Conservation (phyloP, 169 alveolate genomes). For the Plasmodium adleri region DNA sequence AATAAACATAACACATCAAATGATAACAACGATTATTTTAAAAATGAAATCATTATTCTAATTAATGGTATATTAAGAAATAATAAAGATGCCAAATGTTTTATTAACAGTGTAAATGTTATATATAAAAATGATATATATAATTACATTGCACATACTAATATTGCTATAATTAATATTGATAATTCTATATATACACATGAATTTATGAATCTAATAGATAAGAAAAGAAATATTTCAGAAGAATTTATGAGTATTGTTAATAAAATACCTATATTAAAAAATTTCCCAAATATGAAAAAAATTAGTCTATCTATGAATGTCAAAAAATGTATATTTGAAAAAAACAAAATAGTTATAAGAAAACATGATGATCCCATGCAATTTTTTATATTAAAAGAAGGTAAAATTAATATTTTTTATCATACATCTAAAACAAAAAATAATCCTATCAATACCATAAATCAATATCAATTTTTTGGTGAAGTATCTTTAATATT, state of each 20-base stretch:
- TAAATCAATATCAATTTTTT: conserved; percentile 29
- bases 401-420: conserved; percentile 37
- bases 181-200: conserved; percentile 16
- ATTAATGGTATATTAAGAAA: conserved; percentile 68
- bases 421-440: conserved; percentile 13
- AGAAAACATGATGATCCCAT: conserved; percentile 75
- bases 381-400: conserved; percentile 55
- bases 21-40: background rate
- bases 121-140: conserved; percentile 10
- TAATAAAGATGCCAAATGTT: conserved; percentile 24
- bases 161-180: conserved; percentile 51
- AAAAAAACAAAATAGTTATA: conserved; percentile 60
- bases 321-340: conserved; percentile 35
- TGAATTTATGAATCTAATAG: conserved; percentile 35
- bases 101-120: conserved; percentile 68
- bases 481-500: conserved; percentile 68
- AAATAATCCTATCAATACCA: conserved; percentile 36
- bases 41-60: conserved; percentile 27
- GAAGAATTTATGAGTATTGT: conserved; percentile 52
- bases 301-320: conserved; percentile 51
- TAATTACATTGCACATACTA: conserved; percentile 47
- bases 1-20: background rate
- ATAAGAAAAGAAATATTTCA: conserved; percentile 34
- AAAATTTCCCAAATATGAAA: conserved; percentile 34
- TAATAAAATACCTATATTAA: conserved; percentile 51